Conservation (phyloP, 1,284 basidiomycete genomes). For the Clitocybe nebularis region DNA sequence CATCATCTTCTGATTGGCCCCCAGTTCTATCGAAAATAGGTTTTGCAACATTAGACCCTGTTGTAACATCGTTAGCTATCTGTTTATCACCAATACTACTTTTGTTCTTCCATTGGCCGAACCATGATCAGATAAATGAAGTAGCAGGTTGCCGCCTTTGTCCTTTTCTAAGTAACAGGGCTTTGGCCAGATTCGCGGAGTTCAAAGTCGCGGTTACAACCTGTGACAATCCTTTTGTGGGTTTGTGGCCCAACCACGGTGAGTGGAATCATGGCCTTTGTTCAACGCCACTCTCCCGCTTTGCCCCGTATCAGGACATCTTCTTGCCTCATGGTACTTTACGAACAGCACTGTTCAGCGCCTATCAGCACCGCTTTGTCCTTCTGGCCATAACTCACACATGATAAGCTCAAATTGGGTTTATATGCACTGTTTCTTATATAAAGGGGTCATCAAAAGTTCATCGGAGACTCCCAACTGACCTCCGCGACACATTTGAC, state of each 20-base stretch:
- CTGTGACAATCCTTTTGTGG: no score
- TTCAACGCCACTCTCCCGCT: neutral
- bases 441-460: no score
- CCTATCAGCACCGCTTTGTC: slow-evolving; percentile 3
- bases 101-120: neutral
- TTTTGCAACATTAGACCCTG: neutral
- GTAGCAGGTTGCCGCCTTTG: no score
- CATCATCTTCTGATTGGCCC: slow-evolving; percentile 10
- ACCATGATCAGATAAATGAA: no score
- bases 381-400: slow-evolving; percentile 1
- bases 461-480: no score
- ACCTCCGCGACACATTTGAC: no score
- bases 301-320: neutral
- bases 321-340: neutral
- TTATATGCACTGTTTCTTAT: no score
- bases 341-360: slow-evolving; percentile 3
- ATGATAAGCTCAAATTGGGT: no score
- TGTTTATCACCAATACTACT: neutral
- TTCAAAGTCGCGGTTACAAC: slow-evolving; percentile 4
- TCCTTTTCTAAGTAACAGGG: neutral
- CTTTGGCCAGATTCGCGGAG: slow-evolving; percentile 1
- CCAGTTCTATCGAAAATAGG: slow-evolving; percentile 58
- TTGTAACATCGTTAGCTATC: neutral
- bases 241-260: no score
- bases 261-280: no score